phyloP scores from a whole-genome alignment of 371 early-diverging fungal species.

The Haplosporangium sp. region DNA sequence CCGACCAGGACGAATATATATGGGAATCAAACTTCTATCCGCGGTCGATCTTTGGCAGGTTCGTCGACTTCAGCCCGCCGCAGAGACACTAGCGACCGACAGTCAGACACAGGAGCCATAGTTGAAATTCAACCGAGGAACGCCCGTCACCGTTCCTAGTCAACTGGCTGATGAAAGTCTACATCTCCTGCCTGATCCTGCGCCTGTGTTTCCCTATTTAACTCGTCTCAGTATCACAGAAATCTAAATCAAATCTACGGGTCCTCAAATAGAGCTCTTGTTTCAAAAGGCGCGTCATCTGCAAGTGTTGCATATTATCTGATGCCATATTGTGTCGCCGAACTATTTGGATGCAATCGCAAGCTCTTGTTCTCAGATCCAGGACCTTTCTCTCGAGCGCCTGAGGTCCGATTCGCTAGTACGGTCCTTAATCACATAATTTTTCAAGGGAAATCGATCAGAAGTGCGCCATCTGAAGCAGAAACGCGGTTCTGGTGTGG shows the following conservation, averaged over 20 bases:
- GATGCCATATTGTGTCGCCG: neutral
- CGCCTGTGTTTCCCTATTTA: neutral
- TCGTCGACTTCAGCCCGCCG: too few species aligned
- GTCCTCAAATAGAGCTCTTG: constrained; percentile 11
- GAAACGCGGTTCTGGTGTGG: constrained; percentile 2
- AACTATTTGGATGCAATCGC: constrained; percentile 28
- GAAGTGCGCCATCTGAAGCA: neutral
- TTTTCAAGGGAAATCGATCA: constrained; percentile 23
- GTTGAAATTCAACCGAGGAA: too few species aligned
- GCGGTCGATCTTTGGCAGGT: too few species aligned
- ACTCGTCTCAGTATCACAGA: constrained; percentile 7
- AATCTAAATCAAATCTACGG: neutral
- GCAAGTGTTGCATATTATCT: constrained; percentile 14
- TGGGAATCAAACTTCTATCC: too few species aligned
- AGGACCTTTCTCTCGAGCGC: constrained; percentile 1
- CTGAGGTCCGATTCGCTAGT: neutral
- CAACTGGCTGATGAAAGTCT: too few species aligned
- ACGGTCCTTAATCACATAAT: neutral
- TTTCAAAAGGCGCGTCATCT: constrained; percentile 21
- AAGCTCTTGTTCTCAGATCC: constrained; percentile 9
- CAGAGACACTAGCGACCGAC: too few species aligned
- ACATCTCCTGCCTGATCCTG: neutral
- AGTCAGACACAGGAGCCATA: too few species aligned
- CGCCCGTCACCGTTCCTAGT: too few species aligned
- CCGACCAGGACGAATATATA: too few species aligned